phyloP scores from a whole-genome alignment of 2,329 filamentous ascomycete species.

The Helicocarpus griseus region DNA sequence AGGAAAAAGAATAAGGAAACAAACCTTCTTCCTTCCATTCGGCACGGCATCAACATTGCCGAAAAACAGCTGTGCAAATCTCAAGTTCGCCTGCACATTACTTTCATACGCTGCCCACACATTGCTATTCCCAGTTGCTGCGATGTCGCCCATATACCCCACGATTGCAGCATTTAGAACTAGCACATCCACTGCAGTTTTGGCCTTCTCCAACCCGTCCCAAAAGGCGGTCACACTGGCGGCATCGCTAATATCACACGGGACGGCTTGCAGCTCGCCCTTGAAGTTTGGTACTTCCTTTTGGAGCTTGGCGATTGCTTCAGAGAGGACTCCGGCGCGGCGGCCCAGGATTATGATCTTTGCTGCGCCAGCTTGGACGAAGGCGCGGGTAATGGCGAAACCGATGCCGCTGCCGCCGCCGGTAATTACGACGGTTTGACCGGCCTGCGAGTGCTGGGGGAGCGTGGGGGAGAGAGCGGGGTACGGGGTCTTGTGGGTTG shows the following conservation, averaged over 20 bases:
- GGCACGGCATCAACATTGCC: not conserved
- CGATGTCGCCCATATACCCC: not conserved
- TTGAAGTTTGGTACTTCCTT: not conserved
- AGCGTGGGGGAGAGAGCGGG: not conserved
- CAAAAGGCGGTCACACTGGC: not conserved
- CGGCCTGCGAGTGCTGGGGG: not conserved
- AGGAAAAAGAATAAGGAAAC: not conserved
- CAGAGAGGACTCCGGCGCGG: not conserved
- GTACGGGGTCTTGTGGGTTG: not conserved
- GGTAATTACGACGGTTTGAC: not conserved
- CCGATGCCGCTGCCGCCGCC: conserved; percentile 1
- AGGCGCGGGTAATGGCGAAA: not conserved
- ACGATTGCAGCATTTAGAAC: not conserved
- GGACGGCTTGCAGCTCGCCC: not conserved
- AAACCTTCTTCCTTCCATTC: not conserved
- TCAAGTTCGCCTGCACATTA: not conserved
- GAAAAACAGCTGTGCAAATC: not conserved
- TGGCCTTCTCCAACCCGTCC: not conserved
- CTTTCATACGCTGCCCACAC: not conserved
- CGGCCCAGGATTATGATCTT: not conserved
- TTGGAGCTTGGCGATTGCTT: not conserved
- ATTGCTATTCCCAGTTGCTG: not conserved
- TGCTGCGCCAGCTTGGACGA: not conserved
- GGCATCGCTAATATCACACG: not conserved
- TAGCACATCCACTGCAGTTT: not conserved